Base-by-base conservation (phyloP, 1,139 yeast species). In the Suhomyces wounanorum region DNA sequence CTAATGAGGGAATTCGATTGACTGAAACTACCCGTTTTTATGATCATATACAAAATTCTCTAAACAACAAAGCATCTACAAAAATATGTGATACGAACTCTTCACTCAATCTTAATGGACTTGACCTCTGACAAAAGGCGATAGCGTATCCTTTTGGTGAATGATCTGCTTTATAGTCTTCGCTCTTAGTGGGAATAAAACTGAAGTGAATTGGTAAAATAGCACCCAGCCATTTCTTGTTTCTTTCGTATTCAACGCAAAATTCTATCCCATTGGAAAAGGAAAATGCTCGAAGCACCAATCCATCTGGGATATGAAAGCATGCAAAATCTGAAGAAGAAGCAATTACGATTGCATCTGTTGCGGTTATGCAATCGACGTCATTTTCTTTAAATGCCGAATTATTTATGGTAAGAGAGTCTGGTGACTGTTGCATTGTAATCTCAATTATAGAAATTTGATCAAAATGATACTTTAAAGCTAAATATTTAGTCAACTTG, bases 371-470 rank as follows among this genome's bases (percentile, higher is more conserved):
- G 23, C n/a, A n/a, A n/a, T 21, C 23, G 23, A 21, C 6, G 23
- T 21, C 23, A 21, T 21, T 6, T 21, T 6, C 6, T 6, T 4
- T 21, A 21, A 21, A 21, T 4, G 23, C 23, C 6, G 23, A 21
- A 21, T 6, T 21, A 21, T 21, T 21, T 21, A 3, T 21, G 23
- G 23, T 4, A 21, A 28, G 8, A 10, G 31, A 28, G 3, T 28
- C 8, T 28, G 3, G n/a, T 28, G 31, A 80, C 8, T 68, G 63
- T 59, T 80, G 84, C 8, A 81, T 72, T 51, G 85, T 69, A 3
- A 84, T 72, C 59, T 86, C 89, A 55, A 83, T 66, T 14, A 85
- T 69, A 58, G 82, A 84, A 0, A 80, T 86, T 51, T 82, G 69
- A 47, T 79, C 79, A 49, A 80, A 68, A 0, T 72, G 68, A 50